Percentiles rank a stretch among this genome's conserved stretches.
phyloP scores from a whole-genome alignment of 768 basidiomycete species.

The Calvatia gigantea region DNA sequence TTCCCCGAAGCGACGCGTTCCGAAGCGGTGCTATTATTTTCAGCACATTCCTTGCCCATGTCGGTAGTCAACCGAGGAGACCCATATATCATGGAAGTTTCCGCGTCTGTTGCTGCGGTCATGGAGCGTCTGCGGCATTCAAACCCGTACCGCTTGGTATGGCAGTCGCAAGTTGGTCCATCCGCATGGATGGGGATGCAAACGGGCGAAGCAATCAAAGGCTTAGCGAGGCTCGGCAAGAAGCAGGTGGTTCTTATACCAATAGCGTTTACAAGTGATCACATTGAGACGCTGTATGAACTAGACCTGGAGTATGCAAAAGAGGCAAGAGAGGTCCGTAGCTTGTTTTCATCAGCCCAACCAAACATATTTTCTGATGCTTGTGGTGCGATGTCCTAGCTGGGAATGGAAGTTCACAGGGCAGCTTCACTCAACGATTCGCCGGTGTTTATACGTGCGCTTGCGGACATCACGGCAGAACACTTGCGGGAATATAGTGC shows the following conservation, averaged over 20 bases:
- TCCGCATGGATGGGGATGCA: conserved; percentile 99
- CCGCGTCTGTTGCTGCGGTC: conserved; percentile 88
- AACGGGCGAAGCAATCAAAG: conserved; percentile 88
- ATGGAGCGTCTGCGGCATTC: conserved; percentile 81
- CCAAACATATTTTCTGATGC: conserved; percentile 16
- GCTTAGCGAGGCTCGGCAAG: conserved; percentile 69
- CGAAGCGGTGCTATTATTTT: conserved; percentile 85
- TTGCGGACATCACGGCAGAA: conserved; percentile 84
- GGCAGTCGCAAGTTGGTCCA: conserved; percentile 98
- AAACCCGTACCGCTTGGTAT: conserved; percentile 90
- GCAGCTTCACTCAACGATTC: conserved; percentile 93
- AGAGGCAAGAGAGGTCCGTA: conserved; percentile 83
- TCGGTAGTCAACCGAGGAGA: conserved; percentile 98
- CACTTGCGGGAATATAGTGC: conserved; percentile 67
- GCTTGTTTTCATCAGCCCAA: conserved; percentile 15
- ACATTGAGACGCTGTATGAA: conserved; percentile 98
- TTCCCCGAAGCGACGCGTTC: conserved; percentile 71
- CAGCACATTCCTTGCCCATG: conserved; percentile 97
- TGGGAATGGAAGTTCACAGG: conserved; percentile 85
- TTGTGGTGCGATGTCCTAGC: conserved; percentile 41
- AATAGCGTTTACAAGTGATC: conserved; percentile 98
- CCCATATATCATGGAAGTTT: conserved; percentile 94
- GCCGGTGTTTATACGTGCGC: conserved; percentile 90
- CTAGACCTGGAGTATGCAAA: conserved; percentile 90
- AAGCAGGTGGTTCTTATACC: conserved; percentile 84